Conservation (phyloP, 1,139 yeast genomes). For the Magnusiomyces ingens region DNA sequence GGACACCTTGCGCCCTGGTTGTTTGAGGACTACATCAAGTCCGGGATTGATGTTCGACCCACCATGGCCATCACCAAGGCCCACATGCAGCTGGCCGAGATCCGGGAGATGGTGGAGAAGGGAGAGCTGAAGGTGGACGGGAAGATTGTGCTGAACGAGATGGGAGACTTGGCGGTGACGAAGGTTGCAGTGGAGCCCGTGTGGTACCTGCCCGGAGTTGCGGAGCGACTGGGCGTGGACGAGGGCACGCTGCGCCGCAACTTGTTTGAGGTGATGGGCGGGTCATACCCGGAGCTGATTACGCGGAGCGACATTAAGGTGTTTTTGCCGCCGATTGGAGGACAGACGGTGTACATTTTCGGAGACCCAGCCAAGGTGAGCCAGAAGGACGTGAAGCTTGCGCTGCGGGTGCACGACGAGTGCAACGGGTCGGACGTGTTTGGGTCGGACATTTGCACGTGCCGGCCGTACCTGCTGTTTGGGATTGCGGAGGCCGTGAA, state of each 20-base stretch:
- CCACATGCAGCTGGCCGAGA: constrained; percentile 49
- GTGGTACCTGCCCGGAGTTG: constrained; percentile 61
- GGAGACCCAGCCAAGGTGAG: constrained; percentile 50
- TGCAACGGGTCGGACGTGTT: constrained; percentile 64
- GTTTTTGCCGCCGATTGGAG: constrained; percentile 59
- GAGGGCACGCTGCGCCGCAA: constrained; percentile 51
- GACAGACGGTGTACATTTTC: constrained; percentile 53
- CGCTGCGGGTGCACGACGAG: constrained; percentile 56
- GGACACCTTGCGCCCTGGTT: constrained; percentile 58
- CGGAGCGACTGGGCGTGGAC: constrained; percentile 49
- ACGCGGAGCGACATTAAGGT: constrained; percentile 58
- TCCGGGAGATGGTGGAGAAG: constrained; percentile 45
- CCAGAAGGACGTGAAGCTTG: constrained; percentile 42
- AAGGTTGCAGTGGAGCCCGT: constrained; percentile 62
- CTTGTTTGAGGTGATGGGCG: constrained; percentile 56
- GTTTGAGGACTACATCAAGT: constrained; percentile 38
- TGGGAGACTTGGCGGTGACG: constrained; percentile 53
- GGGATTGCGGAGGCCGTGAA: constrained; percentile 59
- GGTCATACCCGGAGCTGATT: constrained; percentile 56
- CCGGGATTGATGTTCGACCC: constrained; percentile 48
- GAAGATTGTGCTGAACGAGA: constrained; percentile 45
- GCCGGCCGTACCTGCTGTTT: constrained; percentile 55
- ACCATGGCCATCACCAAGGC: constrained; percentile 59
- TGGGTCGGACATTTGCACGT: constrained; percentile 58
- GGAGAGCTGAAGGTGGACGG: constrained; percentile 53